phyloP scores from a whole-genome alignment of 164 flowering plant genomes.

The Vitis cinerea region DNA sequence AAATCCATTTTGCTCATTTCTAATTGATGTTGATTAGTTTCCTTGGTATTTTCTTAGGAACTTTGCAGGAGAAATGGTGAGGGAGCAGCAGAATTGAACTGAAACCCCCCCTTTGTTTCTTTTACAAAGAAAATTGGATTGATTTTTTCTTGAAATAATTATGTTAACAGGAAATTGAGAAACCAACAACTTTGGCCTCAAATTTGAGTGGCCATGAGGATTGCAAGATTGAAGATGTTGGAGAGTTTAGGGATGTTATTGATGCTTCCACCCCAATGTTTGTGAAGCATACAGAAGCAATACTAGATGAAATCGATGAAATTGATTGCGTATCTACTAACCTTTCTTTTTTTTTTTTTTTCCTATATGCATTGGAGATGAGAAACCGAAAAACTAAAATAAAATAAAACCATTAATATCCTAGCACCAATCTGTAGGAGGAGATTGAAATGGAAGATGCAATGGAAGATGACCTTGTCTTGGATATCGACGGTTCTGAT shows the following conservation, averaged over 20 bases:
- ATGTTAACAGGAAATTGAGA: slow-evolving; percentile 7
- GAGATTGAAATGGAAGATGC: slow-evolving; percentile 31
- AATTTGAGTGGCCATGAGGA: background rate
- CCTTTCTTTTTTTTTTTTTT: background rate
- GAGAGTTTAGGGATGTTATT: slow-evolving; percentile 7
- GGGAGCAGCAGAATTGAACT: background rate
- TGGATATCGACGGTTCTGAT: slow-evolving; percentile 24
- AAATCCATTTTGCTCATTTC: background rate
- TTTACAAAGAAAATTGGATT: background rate
- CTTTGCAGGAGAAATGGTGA: background rate
- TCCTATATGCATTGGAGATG: background rate
- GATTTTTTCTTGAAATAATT: background rate
- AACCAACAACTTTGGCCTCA: background rate
- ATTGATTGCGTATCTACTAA: background rate
- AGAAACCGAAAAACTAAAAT: too few species aligned
- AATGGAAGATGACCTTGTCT: slow-evolving; percentile 13
- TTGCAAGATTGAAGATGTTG: slow-evolving; percentile 8
- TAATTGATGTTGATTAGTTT: background rate
- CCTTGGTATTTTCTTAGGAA: background rate
- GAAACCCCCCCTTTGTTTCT: background rate
- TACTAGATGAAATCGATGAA: slow-evolving; percentile 28
- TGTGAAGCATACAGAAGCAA: slow-evolving; percentile 26
- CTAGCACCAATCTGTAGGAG: slow-evolving; percentile 7
- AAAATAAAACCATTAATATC: background rate
- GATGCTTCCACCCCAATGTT: slow-evolving; percentile 20